Evolutionary conservation across 2,329 filamentous ascomycete species (phyloP), one percentile per base, ranked within the genome.

Genomic region (Alternaria ventricosa): DNA sequence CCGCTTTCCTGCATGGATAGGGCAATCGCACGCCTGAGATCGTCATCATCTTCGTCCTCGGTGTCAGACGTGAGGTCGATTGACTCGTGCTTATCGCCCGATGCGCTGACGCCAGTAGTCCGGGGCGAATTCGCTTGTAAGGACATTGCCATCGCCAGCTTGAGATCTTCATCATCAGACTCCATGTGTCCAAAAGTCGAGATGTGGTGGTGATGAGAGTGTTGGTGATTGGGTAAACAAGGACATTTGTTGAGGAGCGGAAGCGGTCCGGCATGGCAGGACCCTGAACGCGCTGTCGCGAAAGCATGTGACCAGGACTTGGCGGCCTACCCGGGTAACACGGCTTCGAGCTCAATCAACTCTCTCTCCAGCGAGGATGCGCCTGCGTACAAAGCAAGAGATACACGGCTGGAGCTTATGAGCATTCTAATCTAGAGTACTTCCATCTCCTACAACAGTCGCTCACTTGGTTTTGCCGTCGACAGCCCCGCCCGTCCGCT

Each of bases 91-190:
- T 43, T 51, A 36, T 57, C 53, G 18, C 18, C 22, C 27, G 53
- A 41, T 27, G 41, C 49, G 41, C 46, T 15, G 41, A 12, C 11
- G 11, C n/a, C 10, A n/a, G 58, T n/a, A 10, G 25, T 33, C 22
- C 43, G 18, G 18, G 41, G 36, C 15, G 55, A 67, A 45, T 72
- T 73, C 20, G 71, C 55, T 49, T 71, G 69, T 41, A 78, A 53
- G 15, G 77, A 78, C 30, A 78, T 65, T 13, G 75, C 73, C 28
- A 78, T 64, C 2, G 76, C 77, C 27, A 65, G 50, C 30, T 69
- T 72, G 28, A 75, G 43, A 13, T 77, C 74, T 13, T 76, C 73
- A 33, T 79, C 71, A 27, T 78, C 71, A 4, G 68, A 76, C 27
- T 69, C 67, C 73, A 77, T 75, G 41, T 12, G 33, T 49, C n/a